Conservation (phyloP, 306 rosid genomes). For the Rosa rugosa region DNA sequence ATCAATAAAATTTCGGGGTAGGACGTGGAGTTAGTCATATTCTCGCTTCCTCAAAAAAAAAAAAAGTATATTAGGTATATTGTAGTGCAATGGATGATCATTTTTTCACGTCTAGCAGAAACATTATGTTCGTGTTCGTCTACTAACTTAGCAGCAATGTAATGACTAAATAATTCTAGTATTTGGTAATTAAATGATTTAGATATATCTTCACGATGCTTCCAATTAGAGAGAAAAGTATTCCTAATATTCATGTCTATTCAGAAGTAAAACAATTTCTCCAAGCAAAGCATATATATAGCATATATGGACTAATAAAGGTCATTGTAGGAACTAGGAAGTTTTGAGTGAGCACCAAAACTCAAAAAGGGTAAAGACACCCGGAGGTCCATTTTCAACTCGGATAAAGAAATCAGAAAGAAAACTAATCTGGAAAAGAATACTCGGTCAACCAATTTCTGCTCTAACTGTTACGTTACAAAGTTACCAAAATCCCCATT, state of each 20-base stretch:
- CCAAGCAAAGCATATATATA: not conserved
- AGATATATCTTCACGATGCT: too few relatives aligned
- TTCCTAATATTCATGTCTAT: not conserved
- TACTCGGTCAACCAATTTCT: constrained; percentile 17
- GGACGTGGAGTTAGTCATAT: too few relatives aligned
- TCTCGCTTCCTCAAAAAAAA: too few relatives aligned
- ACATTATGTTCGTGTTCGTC: too few relatives aligned
- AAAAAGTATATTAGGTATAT: too few relatives aligned
- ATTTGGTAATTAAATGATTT: too few relatives aligned
- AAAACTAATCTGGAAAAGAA: not conserved
- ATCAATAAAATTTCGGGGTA: too few relatives aligned
- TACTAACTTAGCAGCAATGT: too few relatives aligned
- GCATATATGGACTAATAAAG: not conserved
- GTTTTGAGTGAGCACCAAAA: not conserved
- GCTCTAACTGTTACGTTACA: constrained; percentile 10
- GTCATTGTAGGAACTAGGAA: not conserved
- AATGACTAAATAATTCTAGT: too few relatives aligned
- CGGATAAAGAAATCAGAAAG: not conserved
- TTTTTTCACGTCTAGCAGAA: too few relatives aligned
- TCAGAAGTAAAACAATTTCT: not conserved
- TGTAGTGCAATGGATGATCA: too few relatives aligned
- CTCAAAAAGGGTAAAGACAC: not conserved
- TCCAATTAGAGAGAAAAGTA: not conserved
- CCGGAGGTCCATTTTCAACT: not conserved
- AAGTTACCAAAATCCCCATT: not conserved